Conservation (phyloP, 1,284 basidiomycete species). For the Moniliella sp. region DNA sequence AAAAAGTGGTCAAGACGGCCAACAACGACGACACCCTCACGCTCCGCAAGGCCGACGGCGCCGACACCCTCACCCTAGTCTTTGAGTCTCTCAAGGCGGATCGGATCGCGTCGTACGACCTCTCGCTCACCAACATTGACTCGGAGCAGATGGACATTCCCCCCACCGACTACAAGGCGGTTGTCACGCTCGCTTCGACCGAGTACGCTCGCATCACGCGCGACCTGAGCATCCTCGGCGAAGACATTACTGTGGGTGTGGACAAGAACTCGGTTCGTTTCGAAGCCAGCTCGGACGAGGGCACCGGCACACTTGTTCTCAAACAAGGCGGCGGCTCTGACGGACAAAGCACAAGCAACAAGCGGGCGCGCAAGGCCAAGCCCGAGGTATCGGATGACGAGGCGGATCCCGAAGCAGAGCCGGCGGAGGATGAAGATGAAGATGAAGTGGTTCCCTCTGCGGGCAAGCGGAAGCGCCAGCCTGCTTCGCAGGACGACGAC, state of each 20-base stretch:
- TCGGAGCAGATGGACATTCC: constrained; percentile 77
- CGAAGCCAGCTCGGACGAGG: constrained; percentile 73
- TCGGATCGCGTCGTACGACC: too few relatives aligned
- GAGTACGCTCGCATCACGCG: constrained; percentile 84
- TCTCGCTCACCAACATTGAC: constrained; percentile 99
- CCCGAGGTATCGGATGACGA: too few relatives aligned
- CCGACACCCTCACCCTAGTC: constrained; percentile 68
- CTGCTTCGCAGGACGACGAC: constrained; percentile 6
- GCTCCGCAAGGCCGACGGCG: constrained; percentile 74
- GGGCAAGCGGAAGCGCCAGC: constrained; percentile 16
- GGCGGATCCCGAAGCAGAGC: constrained; percentile 24
- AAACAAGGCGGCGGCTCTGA: constrained; percentile 45
- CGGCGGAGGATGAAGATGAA: too few relatives aligned
- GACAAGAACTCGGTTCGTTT: constrained; percentile 96
- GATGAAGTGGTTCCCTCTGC: constrained; percentile 21
- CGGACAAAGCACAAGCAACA: constrained; percentile 17
- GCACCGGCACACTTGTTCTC: constrained; percentile 67
- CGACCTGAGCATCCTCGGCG: constrained; percentile 75
- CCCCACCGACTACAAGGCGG: constrained; percentile 92
- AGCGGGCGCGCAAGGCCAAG: too few relatives aligned
- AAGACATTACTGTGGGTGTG: constrained; percentile 84
- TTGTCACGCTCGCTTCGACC: constrained; percentile 60
- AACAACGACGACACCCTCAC: constrained; percentile 87
- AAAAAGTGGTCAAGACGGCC: constrained; percentile 88
- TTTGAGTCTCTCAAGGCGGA: constrained; percentile 72